These are phyloP conservation scores for Skeletonema marinoi DNA, from an alignment of 108 stramenopile species.

Conservation along the genomic window DNA sequence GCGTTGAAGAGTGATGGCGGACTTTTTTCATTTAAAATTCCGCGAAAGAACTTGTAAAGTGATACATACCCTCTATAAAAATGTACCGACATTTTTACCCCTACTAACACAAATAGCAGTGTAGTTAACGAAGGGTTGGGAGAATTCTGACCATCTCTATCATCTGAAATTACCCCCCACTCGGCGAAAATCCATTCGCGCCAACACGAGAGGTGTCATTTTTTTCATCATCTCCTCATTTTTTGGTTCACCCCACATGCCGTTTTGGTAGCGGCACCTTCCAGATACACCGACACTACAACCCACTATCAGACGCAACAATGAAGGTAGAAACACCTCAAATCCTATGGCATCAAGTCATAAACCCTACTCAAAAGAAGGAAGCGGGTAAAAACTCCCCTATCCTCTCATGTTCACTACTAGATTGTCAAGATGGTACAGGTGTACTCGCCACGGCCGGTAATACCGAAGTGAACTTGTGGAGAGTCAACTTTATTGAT, in stretches of 20 bases:
- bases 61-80: too few relatives aligned
- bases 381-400: constrained; percentile 88
- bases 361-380: constrained; percentile 60
- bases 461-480: constrained; percentile 84
- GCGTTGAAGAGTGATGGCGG: too few relatives aligned
- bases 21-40: too few relatives aligned
- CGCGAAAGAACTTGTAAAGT: too few relatives aligned
- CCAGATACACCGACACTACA: not conserved
- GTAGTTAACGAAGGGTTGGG: too few relatives aligned
- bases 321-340: constrained; percentile 97
- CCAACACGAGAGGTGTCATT: not conserved
- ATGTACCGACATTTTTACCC: too few relatives aligned
- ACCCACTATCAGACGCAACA: not conserved
- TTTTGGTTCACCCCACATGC: not conserved
- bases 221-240: not conserved
- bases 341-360: constrained; percentile 84
- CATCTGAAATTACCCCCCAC: too few relatives aligned
- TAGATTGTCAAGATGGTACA: constrained; percentile 20
- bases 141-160: too few relatives aligned
- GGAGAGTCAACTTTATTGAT: constrained; percentile 46
- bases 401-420: constrained; percentile 64
- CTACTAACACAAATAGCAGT: too few relatives aligned
- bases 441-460: constrained; percentile 91
- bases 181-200: too few relatives aligned
- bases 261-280: not conserved